Base-by-base conservation (phyloP, 805 yeast species). In the Starmera quercuum region DNA sequence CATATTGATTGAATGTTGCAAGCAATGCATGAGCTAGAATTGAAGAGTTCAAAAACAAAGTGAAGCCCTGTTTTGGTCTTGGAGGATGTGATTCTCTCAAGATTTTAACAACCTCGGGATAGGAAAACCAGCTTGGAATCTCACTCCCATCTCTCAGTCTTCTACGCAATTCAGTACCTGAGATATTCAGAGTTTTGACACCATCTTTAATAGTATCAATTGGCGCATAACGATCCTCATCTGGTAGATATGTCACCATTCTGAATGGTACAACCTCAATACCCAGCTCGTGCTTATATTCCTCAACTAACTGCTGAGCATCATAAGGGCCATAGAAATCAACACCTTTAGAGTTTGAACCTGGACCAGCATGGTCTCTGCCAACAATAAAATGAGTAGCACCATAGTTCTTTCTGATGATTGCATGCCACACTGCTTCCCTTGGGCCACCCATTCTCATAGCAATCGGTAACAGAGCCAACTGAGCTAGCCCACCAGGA, bases 391-490 rank as follows among this genome's bases (percentile, higher is more conserved):
- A 90, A 59, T 90, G 97, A 34, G 95, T 83, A 36, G 95, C 95
- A 55, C 97, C 97, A 56, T 80, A 87, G 66, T 88, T 88, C 69
- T 86, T 85, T 64, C 97, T 83, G 58, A 88, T 88, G 52, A 90
- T 81, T 13, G 97, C 95, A 58, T 88, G 97, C 97, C 97, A 90
- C 29, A 88, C 83, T 16, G 97, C 97, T 65, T 88, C 97, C 59
- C 95, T 78, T 60, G 90, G 97, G 60, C 97, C 97, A 36, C 92
- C 97, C 97, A 88, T 88, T 71, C 97, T 80, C 97, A 88, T 88
- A 26, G 97, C 97, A 53, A 88, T 69, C 10, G 97, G 97, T 49
- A 88, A 70, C 44, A 88, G 66, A 7, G 96, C 80, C 41, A 88
- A 67, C 44, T 83, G 77, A 12, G 97, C 97, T 75, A 88, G 81